Conservation (phyloP, 371 early-diverging fungal genomes). For the Umbelopsis sp. region DNA sequence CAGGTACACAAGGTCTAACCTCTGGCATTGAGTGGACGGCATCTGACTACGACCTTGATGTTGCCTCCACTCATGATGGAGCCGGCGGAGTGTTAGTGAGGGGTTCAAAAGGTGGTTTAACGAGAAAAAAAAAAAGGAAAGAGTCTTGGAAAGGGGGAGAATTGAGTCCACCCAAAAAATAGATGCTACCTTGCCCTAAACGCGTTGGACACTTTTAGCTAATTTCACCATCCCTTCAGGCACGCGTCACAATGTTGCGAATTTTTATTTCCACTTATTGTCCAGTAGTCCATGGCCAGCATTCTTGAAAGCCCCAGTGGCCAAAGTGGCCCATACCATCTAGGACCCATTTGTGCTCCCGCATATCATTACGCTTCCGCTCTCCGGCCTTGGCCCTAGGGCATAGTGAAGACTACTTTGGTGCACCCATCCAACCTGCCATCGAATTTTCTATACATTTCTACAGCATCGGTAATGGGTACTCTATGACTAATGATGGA, state of each 20-base stretch:
- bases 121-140: not conserved
- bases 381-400: too few relatives aligned
- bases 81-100: slow-evolving; percentile 9
- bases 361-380: too few relatives aligned
- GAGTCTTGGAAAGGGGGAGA: too few relatives aligned
- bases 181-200: not conserved
- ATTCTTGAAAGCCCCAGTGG: too few relatives aligned
- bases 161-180: too few relatives aligned
- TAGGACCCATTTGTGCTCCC: too few relatives aligned
- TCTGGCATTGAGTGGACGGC: slow-evolving; percentile 76
- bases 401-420: slow-evolving; percentile 20
- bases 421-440: slow-evolving; percentile 18
- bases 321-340: too few relatives aligned
- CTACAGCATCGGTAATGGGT: slow-evolving; percentile 10
- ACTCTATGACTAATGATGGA: slow-evolving; percentile 21
- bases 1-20: slow-evolving; percentile 36
- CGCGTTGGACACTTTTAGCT: not conserved
- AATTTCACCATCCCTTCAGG: too few relatives aligned
- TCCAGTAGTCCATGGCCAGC: too few relatives aligned
- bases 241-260: too few relatives aligned
- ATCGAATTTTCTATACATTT: slow-evolving; percentile 20
- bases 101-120: not conserved
- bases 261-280: too few relatives aligned
- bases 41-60: slow-evolving; percentile 79
- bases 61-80: slow-evolving; percentile 47